Evolutionary conservation across 2,329 filamentous ascomycete genomes (phyloP).

Genomic region (Rosellinia necatrix): DNA sequence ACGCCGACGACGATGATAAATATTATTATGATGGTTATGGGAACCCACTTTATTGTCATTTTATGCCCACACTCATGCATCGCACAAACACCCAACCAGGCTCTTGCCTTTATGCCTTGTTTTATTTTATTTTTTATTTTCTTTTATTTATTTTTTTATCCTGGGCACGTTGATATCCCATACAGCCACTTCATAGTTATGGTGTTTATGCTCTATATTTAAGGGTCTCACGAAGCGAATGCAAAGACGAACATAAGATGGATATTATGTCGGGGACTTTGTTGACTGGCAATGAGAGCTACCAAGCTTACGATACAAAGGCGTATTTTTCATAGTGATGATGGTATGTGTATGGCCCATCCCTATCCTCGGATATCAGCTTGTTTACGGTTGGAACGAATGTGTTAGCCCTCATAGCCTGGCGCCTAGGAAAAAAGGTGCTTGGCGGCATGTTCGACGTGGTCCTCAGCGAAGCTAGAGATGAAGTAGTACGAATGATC

Average conservation of each 20-base stretch:
- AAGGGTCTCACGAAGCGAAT: not conserved
- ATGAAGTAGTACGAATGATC: slow-evolving; percentile 99
- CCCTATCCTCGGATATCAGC: no score
- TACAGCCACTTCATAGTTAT: slow-evolving; percentile 18
- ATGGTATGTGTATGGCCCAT: no score
- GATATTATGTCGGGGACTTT: not conserved
- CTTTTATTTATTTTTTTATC: not conserved
- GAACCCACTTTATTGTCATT: not conserved
- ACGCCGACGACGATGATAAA: not conserved
- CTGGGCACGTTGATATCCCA: slow-evolving; percentile 25
- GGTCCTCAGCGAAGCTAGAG: slow-evolving; percentile 85
- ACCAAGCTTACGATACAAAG: not conserved
- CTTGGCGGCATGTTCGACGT: slow-evolving; percentile 90
- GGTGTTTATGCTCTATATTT: slow-evolving; percentile 12
- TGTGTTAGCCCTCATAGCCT: no score
- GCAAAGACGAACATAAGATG: not conserved
- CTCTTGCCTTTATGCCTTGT: no score
- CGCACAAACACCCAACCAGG: not conserved
- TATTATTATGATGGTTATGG: no score
- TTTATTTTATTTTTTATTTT: slow-evolving; percentile 1
- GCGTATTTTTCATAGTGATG: no score
- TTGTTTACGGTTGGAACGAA: no score
- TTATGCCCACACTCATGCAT: not conserved
- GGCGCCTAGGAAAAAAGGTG: no score
- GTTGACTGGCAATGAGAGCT: slow-evolving; percentile 6